These are phyloP conservation scores for Lentinula guzmanii DNA, from an alignment of 768 basidiomycete species.

Conservation along the genomic window DNA sequence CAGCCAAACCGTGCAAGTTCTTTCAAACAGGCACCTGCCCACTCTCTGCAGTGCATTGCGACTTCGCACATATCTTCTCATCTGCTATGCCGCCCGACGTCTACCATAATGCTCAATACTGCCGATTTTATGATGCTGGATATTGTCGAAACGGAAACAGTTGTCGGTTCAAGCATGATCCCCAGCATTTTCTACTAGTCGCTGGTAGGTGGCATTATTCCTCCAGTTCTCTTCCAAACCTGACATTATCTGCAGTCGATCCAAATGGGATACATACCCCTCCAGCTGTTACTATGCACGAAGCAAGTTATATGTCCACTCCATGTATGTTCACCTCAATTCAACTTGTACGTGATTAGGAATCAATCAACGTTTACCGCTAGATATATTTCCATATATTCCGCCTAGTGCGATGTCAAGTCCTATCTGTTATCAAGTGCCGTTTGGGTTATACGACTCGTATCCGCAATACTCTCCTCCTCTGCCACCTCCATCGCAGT, in stretches of 20 bases:
- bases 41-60: slow-evolving; percentile 37
- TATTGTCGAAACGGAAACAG: slow-evolving; percentile 28
- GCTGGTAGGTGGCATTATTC: background rate
- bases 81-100: slow-evolving; percentile 15
- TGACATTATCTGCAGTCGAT: background rate
- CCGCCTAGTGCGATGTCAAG: background rate
- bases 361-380: background rate
- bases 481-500: background rate
- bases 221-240: background rate
- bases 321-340: background rate
- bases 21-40: slow-evolving; percentile 38
- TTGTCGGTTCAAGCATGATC: slow-evolving; percentile 32
- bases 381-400: background rate
- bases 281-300: background rate
- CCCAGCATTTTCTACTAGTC: slow-evolving; percentile 5
- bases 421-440: background rate
- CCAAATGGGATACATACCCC: background rate
- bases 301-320: background rate
- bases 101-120: slow-evolving; percentile 17
- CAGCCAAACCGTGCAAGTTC: slow-evolving; percentile 47
- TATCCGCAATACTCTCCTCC: slow-evolving; percentile 2
- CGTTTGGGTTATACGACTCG: background rate
- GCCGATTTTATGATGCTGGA: slow-evolving; percentile 30
- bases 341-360: too few species aligned
- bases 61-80: slow-evolving; percentile 37